phyloP scores from a whole-genome alignment of 306 rosid species.

The Gillenia trifoliata region DNA sequence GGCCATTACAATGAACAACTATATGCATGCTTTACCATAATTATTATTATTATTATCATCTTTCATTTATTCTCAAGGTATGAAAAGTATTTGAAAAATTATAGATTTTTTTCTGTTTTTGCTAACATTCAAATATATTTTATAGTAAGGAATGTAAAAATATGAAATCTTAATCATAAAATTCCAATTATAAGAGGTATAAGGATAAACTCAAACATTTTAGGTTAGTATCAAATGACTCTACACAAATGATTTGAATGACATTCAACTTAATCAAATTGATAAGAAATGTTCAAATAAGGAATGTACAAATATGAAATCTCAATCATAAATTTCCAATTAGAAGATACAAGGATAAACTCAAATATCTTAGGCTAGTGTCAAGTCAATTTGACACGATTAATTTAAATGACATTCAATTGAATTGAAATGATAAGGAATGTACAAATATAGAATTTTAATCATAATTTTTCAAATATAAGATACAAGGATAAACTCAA shows the following conservation, averaged over 20 bases:
- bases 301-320: background rate
- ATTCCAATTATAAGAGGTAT: background rate
- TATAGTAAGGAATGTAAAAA: too few species aligned
- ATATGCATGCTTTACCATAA: too few species aligned
- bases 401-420: background rate
- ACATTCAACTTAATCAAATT: too few species aligned
- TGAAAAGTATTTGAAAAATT: too few species aligned
- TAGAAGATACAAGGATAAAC: background rate
- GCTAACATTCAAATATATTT: too few species aligned
- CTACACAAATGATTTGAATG: background rate
- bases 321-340: background rate
- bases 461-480: background rate
- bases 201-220: background rate
- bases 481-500: background rate
- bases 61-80: too few species aligned
- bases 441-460: background rate
- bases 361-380: background rate
- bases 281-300: too few species aligned
- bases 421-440: too few species aligned
- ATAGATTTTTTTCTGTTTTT: too few species aligned
- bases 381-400: background rate
- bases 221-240: background rate
- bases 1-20: too few species aligned
- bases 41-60: too few species aligned
- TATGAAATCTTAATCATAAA: background rate